Evolutionary conservation across 2,329 filamentous ascomycete species (phyloP).

Genomic region (Ophioceras dolichostomum): DNA sequence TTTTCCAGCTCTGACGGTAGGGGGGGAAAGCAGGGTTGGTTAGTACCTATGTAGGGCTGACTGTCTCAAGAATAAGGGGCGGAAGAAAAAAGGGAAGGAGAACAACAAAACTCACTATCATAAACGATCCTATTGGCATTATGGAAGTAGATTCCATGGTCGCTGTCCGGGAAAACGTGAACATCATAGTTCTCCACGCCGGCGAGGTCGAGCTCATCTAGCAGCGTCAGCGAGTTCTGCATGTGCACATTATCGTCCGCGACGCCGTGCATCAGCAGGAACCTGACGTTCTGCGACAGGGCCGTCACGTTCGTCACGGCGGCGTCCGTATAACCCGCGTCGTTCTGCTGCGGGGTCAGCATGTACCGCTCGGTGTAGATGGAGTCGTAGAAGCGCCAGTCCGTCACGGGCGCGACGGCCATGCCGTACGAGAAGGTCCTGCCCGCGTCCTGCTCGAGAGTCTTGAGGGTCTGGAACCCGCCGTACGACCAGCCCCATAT

Average conservation of each 20-base stretch:
- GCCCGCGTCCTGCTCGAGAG: conserved; percentile 81
- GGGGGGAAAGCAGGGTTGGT: conserved; percentile 1
- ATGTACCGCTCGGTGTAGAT: conserved; percentile 97
- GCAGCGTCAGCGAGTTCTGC: conserved; percentile 79
- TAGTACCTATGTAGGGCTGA: too few species aligned
- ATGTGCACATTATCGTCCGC: conserved; percentile 96
- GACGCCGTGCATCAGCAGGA: conserved; percentile 92
- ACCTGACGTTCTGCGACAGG: conserved; percentile 66
- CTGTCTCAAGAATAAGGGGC: too few species aligned
- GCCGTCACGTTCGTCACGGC: conserved; percentile 64
- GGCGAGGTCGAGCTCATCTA: conserved; percentile 75
- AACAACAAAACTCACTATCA: conserved; percentile 55
- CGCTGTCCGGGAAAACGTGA: conserved; percentile 90
- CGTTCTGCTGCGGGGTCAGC: conserved; percentile 81
- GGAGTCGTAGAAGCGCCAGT: conserved; percentile 92
- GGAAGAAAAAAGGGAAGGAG: neutral
- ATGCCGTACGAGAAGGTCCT: conserved; percentile 91
- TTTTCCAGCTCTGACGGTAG: conserved; percentile 53
- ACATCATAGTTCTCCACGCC: conserved; percentile 90
- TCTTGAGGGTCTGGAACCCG: conserved; percentile 91
- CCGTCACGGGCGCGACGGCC: conserved; percentile 96
- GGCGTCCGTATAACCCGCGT: conserved; percentile 61
- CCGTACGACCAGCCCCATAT: conserved; percentile 99
- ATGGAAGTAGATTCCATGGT: conserved; percentile 92
- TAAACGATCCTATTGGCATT: conserved; percentile 87